Percentiles rank a stretch among this genome's conserved stretches.
Conservation (phyloP, 768 basidiomycete genomes). For the Termitomyces sp. region DNA sequence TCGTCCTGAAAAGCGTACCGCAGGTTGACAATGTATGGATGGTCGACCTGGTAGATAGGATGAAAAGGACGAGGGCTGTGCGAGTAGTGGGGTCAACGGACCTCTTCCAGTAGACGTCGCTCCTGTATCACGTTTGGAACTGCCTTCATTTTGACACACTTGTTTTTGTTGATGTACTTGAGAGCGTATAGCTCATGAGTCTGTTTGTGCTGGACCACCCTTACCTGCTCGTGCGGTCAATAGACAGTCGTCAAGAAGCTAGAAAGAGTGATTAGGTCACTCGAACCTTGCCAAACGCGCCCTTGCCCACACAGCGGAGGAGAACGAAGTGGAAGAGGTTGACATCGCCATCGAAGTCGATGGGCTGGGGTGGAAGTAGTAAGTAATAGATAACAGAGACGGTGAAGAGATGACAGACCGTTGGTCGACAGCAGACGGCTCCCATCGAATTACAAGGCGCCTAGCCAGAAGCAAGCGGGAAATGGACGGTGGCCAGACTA, state of each 20-base stretch:
- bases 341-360: constrained; percentile 94
- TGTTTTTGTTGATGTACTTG: constrained; percentile 99
- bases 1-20: constrained; percentile 98
- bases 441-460: constrained; percentile 50
- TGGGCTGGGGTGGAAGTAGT: constrained; percentile 50
- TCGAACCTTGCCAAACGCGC: constrained; percentile 93
- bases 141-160: constrained; percentile 98
- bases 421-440: constrained; percentile 80
- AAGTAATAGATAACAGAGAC: not conserved
- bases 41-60: constrained; percentile 67
- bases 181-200: constrained; percentile 95
- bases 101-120: constrained; percentile 92
- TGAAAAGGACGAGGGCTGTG: constrained; percentile 10
- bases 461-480: not conserved
- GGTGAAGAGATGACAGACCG: constrained; percentile 41
- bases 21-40: constrained; percentile 91
- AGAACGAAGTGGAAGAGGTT: constrained; percentile 97
- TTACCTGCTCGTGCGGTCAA: constrained; percentile 58
- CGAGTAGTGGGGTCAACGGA: constrained; percentile 25
- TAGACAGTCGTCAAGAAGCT: constrained; percentile 1
- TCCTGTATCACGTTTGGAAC: constrained; percentile 98
- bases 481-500: constrained; percentile 13
- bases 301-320: constrained; percentile 94
- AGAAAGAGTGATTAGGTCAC: constrained; percentile 9
- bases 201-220: constrained; percentile 99